Percentiles rank a stretch among this genome's conserved stretches.
Conservation (phyloP, 208 protist genomes). For the Leptomonas pyrrhocoris region DNA sequence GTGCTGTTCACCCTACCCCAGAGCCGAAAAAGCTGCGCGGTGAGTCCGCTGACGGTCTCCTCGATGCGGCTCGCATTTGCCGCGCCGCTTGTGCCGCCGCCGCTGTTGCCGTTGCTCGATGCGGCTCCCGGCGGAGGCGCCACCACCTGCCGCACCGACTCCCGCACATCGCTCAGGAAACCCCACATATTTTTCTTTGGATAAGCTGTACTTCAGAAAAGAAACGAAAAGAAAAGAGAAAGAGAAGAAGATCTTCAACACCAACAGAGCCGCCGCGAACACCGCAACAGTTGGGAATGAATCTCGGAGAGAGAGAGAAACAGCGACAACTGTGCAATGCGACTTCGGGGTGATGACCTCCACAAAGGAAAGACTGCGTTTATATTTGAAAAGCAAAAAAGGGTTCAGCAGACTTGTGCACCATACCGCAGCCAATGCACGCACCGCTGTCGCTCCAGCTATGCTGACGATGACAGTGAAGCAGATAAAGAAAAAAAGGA, state of each 20-base stretch:
- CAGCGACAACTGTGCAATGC: too few relatives aligned
- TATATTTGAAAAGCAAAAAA: too few relatives aligned
- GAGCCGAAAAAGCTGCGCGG: conserved; percentile 20
- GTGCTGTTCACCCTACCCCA: conserved; percentile 48
- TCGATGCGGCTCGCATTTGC: conserved; percentile 6
- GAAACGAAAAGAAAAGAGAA: conserved; percentile 1
- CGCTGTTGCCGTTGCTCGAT: background rate
- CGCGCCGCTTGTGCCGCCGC: background rate
- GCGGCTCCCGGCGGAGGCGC: conserved; percentile 16
- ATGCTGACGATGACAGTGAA: too few relatives aligned
- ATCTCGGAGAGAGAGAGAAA: background rate
- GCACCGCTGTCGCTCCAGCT: too few relatives aligned
- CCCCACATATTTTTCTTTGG: conserved; percentile 28
- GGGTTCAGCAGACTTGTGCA: too few relatives aligned
- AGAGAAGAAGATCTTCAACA: background rate
- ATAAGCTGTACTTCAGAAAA: background rate
- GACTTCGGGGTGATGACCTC: too few relatives aligned
- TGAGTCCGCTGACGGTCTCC: conserved; percentile 14
- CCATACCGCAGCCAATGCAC: too few relatives aligned
- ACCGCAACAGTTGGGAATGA: background rate
- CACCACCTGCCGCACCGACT: conserved; percentile 31
- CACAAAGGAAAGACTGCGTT: too few relatives aligned
- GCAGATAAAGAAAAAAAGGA: too few relatives aligned
- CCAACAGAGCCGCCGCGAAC: background rate
- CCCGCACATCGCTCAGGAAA: conserved; percentile 29